Evolutionary conservation across 176 grass and related monocot genomes (phyloP).

Genomic region (Avena sativa): DNA sequence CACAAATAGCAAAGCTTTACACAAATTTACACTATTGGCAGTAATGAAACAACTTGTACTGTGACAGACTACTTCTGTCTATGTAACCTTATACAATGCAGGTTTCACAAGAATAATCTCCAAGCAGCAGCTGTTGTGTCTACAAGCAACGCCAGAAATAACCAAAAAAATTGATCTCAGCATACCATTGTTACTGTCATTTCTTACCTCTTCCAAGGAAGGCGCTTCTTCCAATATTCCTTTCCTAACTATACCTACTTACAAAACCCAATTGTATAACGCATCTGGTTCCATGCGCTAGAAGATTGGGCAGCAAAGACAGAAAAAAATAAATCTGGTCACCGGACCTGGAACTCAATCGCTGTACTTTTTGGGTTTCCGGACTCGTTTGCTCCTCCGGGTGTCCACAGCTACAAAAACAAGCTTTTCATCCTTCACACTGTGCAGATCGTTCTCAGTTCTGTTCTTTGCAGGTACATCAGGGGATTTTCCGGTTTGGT

Average conservation of each 20-base stretch:
- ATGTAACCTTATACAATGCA: slow-evolving; percentile 1
- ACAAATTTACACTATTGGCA: neutral
- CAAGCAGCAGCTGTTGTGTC: neutral
- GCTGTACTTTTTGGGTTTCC: slow-evolving; percentile 34
- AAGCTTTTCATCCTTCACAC: slow-evolving; percentile 24
- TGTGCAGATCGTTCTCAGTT: neutral
- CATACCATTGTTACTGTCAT: slow-evolving; percentile 1
- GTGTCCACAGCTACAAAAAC: slow-evolving; percentile 37
- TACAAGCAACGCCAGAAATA: neutral
- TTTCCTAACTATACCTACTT: slow-evolving; percentile 22
- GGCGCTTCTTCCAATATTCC: neutral
- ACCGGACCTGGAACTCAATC: neutral
- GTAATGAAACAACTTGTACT: neutral
- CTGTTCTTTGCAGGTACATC: slow-evolving; percentile 34
- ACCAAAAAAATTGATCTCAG: slow-evolving; percentile 8
- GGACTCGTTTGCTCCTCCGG: slow-evolving; percentile 36
- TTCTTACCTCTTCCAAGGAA: neutral
- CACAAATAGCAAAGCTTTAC: slow-evolving; percentile 7
- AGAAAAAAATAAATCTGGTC: neutral
- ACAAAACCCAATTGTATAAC: slow-evolving; percentile 22
- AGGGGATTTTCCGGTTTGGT: neutral
- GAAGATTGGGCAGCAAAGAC: neutral
- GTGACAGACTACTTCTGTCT: slow-evolving; percentile 1
- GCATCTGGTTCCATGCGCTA: slow-evolving; percentile 3
- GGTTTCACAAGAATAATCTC: slow-evolving; percentile 12